phyloP scores from a whole-genome alignment of 371 early-diverging fungal species.

The Cladochytrium tenue region DNA sequence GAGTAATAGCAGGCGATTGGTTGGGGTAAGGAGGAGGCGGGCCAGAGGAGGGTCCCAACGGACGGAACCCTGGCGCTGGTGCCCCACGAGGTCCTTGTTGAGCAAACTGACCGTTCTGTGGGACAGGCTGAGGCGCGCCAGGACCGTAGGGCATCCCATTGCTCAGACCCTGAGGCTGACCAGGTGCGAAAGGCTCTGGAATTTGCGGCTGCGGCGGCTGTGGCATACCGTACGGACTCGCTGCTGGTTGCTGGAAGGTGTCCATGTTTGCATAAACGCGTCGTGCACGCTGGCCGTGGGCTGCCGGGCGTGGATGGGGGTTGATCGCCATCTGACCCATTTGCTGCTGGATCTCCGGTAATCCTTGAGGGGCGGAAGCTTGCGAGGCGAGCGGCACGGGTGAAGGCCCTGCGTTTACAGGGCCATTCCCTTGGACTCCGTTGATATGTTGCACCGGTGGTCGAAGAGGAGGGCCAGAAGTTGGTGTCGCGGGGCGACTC shows the following conservation, averaged over 20 bases:
- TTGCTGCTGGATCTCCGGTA: background rate
- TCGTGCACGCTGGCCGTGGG: slow-evolving; percentile 3
- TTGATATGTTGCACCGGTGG: background rate
- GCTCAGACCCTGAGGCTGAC: slow-evolving; percentile 3
- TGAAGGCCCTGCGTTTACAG: too few species aligned
- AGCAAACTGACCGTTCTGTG: too few species aligned
- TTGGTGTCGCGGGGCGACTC: too few species aligned
- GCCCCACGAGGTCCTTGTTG: too few species aligned
- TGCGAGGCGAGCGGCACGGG: too few species aligned
- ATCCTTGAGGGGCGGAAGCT: background rate
- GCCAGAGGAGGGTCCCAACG: too few species aligned
- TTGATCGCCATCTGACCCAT: slow-evolving; percentile 10
- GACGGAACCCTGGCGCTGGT: too few species aligned
- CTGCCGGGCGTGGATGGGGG: background rate
- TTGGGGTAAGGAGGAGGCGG: background rate
- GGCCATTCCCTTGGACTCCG: too few species aligned
- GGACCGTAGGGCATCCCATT: background rate
- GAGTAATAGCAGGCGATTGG: slow-evolving; percentile 1
- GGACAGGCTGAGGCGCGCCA: too few species aligned
- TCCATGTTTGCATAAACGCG: slow-evolving; percentile 6
- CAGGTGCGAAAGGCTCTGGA: background rate
- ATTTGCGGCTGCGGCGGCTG: too few species aligned
- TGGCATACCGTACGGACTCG: too few species aligned
- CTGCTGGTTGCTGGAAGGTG: background rate
- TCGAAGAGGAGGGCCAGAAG: background rate